A percentile compares a stretch with the other conserved stretches of the same genome.
phyloP scores from a whole-genome alignment of 441 rosid species.

The Adansonia gregorii region DNA sequence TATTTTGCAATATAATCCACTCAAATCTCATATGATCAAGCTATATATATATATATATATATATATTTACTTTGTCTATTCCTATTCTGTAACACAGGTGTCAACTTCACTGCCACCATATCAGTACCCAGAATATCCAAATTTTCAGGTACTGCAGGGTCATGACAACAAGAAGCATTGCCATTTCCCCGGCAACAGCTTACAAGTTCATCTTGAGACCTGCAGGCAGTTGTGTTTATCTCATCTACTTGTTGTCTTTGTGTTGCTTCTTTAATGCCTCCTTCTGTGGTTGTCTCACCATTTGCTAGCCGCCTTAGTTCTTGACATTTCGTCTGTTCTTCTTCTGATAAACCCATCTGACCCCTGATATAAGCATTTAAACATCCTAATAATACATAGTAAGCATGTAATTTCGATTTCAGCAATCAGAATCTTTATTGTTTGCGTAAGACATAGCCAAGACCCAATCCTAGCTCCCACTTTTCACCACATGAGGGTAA shows the following conservation, averaged over 20 bases:
- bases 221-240: slow-evolving; percentile 29
- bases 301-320: slow-evolving; percentile 59
- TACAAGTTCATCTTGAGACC: slow-evolving; percentile 44
- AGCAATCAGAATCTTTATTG: background rate
- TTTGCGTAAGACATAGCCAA: background rate
- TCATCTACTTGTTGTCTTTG: slow-evolving; percentile 43
- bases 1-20: no score
- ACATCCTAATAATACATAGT: background rate
- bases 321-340: slow-evolving; percentile 69
- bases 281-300: slow-evolving; percentile 40
- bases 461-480: no score
- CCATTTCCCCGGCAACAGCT: slow-evolving; percentile 76
- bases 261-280: slow-evolving; percentile 34
- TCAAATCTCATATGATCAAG: no score
- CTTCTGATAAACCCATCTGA: slow-evolving; percentile 88
- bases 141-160: slow-evolving; percentile 27
- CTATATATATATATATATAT: no score
- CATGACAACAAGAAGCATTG: slow-evolving; percentile 58
- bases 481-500: no score
- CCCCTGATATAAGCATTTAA: slow-evolving; percentile 61
- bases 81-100: slow-evolving; percentile 32
- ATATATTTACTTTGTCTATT: no score
- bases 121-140: slow-evolving; percentile 36
- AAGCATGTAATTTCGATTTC: background rate
- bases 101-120: slow-evolving; percentile 41